Base-by-base conservation (phyloP, 495 filamentous ascomycete species). In the Glarea lozoyensis region DNA sequence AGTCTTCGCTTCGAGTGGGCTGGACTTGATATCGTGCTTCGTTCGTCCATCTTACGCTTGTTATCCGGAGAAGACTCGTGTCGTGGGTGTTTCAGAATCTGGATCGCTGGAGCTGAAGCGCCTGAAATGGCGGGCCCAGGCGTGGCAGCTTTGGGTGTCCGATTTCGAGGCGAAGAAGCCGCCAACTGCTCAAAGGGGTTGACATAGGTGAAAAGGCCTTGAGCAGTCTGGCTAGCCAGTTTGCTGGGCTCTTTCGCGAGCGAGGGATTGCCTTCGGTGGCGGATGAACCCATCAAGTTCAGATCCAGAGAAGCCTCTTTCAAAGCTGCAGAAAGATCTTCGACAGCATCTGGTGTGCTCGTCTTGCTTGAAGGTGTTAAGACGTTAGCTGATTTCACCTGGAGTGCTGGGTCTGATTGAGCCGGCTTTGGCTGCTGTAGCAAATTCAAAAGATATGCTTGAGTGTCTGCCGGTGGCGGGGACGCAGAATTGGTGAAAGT, bases 131-230 rank as follows among this genome's bases (percentile, higher is more conserved):
- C 31, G 10, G 45, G 45, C 18, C 24, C 41, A 36, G 50, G 27
- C 2, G 34, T 44, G 16, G 35, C 42, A 45, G 31, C 38, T 37
- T 60, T 62, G 19, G 73, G 67, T 3, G 69, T 66, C 22, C 62
- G 68, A 45, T 76, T 79, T 13, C 73, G 73, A 39, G 81, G 81
- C 21, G 78, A 84, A 5, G 79, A 79, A 6, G 70, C 70, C 45
- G 81, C 72, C 21, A 88, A 58, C 55, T 86, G 78, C 22, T 87
- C 84, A 46, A 90, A 88, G 3, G 85, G 85, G 52, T 88, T 88
- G 48, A 81, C 75, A 56, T 86, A 86, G 21, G 75, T 85, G 62
- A 90, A 90, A 19, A 82, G 64, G 15, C 58, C 56, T 38, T 59
- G 60, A 2, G 62, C 64, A 45, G 74, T 73, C 1, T 45, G 37